Percentiles rank a stretch among this genome's conserved stretches.
Conservation (phyloP, 305 asterid genomes). For the Coffea humblotiana region DNA sequence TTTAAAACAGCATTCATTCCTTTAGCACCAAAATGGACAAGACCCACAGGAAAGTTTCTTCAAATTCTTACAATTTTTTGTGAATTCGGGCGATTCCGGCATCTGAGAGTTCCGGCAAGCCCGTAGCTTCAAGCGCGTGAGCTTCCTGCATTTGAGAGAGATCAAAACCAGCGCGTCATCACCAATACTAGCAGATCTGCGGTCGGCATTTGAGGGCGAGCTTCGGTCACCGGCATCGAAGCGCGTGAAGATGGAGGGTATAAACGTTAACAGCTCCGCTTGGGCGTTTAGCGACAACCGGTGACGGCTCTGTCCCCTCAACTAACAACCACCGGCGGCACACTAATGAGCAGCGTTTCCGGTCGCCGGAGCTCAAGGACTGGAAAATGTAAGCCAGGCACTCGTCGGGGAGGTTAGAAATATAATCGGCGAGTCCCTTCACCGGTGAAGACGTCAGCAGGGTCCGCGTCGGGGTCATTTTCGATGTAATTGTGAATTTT, state of each 20-base stretch:
- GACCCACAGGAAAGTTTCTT: conserved; percentile 77
- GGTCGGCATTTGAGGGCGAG: conserved; percentile 75
- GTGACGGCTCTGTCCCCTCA: conserved; percentile 83
- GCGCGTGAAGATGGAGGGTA: conserved; percentile 46
- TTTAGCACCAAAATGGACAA: conserved; percentile 65
- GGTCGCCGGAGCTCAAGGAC: conserved; percentile 60
- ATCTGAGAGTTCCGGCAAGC: conserved; percentile 74
- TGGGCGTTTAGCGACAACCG: conserved; percentile 70
- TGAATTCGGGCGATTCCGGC: conserved; percentile 51
- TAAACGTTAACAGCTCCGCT: conserved; percentile 35
- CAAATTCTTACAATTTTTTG: conserved; percentile 54
- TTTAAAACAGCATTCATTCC: conserved; percentile 67
- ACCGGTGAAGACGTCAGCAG: conserved; percentile 17
- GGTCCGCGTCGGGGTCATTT: conserved; percentile 8
- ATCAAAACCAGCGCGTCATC: conserved; percentile 56
- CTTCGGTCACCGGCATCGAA: conserved; percentile 77
- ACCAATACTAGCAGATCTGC: conserved; percentile 68
- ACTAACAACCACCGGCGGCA: conserved; percentile 71
- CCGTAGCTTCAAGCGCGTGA: conserved; percentile 70
- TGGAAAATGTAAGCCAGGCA: conserved; percentile 63
- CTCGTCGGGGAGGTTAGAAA: conserved; percentile 59
- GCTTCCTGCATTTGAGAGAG: conserved; percentile 51
- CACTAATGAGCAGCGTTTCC: conserved; percentile 61
- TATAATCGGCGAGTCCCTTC: conserved; percentile 33
- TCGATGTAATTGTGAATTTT: conserved; percentile 6